Conservation (phyloP, 495 filamentous ascomycete genomes). For the Trichoderma virens region DNA sequence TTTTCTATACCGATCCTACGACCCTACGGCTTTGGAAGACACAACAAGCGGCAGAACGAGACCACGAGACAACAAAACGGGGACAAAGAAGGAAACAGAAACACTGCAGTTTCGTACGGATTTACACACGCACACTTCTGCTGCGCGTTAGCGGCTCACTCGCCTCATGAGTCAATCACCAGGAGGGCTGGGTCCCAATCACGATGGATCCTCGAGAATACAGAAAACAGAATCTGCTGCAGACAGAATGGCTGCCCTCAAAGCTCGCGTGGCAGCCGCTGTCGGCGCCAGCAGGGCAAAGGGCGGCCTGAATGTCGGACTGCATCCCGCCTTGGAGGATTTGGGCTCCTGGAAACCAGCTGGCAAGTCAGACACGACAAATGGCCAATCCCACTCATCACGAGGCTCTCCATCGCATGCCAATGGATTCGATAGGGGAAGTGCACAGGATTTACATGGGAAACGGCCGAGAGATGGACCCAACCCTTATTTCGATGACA, state of each 20-base stretch:
- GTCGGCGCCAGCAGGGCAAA: constrained; percentile 51
- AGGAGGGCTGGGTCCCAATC: constrained; percentile 41
- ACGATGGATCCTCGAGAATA: constrained; percentile 41
- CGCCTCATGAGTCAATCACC: constrained; percentile 26
- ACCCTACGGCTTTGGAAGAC: background rate
- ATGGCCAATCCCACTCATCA: constrained; percentile 19
- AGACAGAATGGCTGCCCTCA: constrained; percentile 57
- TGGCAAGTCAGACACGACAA: constrained; percentile 14
- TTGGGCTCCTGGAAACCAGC: constrained; percentile 53
- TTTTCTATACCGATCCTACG: background rate
- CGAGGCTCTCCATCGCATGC: constrained; percentile 14
- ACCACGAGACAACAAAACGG: no score
- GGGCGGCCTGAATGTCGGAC: constrained; percentile 80
- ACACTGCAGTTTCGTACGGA: background rate
- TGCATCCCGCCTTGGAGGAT: constrained; percentile 85
- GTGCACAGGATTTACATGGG: background rate
- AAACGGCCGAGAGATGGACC: constrained; percentile 28
- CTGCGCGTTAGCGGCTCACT: background rate
- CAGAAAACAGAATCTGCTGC: constrained; percentile 48
- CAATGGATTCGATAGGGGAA: background rate
- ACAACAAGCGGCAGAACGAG: no score
- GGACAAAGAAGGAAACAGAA: background rate
- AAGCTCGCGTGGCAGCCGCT: constrained; percentile 72
- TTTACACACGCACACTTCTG: background rate
- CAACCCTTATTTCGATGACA: constrained; percentile 85